These are phyloP conservation scores for Onygenales sp. DNA, from an alignment of 2,329 filamentous ascomycete genomes.

Conservation along the genomic window DNA sequence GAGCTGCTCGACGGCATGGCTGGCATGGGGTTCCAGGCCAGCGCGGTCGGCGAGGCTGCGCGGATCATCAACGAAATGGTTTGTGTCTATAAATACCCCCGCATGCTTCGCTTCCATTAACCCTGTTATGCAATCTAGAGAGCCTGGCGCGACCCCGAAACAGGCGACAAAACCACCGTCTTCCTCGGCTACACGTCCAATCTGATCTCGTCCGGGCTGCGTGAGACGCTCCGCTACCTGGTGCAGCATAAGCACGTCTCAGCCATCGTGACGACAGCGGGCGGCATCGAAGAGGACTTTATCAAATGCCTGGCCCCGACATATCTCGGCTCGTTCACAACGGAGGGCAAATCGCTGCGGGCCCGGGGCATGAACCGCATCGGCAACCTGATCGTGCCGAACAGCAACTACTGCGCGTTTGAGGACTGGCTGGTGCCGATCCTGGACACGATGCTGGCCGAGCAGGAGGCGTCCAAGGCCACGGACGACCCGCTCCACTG, in stretches of 20 bases:
- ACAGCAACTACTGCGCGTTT: conserved; percentile 94
- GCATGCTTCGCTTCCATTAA: not conserved
- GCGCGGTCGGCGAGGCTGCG: conserved; percentile 74
- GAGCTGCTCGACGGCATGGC: conserved; percentile 75
- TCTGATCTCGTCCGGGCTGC: conserved; percentile 87
- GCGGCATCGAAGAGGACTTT: conserved; percentile 92
- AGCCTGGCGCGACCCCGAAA: conserved; percentile 71
- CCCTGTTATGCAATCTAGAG: conserved; percentile 41
- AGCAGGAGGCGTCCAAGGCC: conserved; percentile 71
- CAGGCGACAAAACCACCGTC: conserved; percentile 73
- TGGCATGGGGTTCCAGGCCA: conserved; percentile 77
- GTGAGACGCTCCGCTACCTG: conserved; percentile 84
- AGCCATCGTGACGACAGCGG: conserved; percentile 88
- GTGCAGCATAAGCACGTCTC: conserved; percentile 89
- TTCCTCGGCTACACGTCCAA: conserved; percentile 98
- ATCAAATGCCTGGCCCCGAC: conserved; percentile 97
- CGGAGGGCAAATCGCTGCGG: conserved; percentile 66
- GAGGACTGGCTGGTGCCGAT: conserved; percentile 98
- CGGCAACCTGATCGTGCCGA: conserved; percentile 89
- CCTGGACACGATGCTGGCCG: conserved; percentile 83
- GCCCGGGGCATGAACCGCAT: conserved; percentile 87
- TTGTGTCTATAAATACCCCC: conserved; percentile 14
- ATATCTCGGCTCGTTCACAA: conserved; percentile 79
- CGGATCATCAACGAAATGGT: conserved; percentile 96
- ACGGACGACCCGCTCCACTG: conserved; percentile 65